Evolutionary conservation across 2,329 filamentous ascomycete species (phyloP), one percentile per base, ranked within the genome.

Genomic region (Exophiala viscosa): DNA sequence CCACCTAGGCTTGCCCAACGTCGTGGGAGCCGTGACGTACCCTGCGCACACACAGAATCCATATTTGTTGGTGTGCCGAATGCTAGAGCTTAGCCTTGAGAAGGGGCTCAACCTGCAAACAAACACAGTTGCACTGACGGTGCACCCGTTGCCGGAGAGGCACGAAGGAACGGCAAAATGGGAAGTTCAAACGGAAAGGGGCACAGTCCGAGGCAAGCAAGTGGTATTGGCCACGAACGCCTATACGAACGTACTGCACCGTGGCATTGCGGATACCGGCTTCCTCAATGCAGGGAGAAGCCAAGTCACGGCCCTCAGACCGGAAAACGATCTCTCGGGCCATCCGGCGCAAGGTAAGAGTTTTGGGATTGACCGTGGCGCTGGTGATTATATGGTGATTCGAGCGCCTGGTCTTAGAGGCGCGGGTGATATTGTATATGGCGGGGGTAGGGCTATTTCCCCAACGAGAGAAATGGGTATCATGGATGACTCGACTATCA

Each of bases 221-320:
- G 68, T 85, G 1, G 70, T 84, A 2, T 78, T 85, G 57, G 78
- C 78, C 6, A 84, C 80, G 1, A 84, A 85, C 55, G 79, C 69
- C 5, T 77, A 78, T 57, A 71, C 77, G 0, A 65, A 73, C 0
- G 74, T 80, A 45, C 73, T 84, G 1, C 61, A 83, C 2, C 78
- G 31, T n/a, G 44, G 44, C 32, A 17, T 46, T 80, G 59, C 65
- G 10, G 39, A 61, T 15, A 60, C 53, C 7, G 39, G 59, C 0
- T 70, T 69, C 53, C 61, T 75, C 2, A 71, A 67, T 3, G 73
- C 74, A 7, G 74, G 73, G 49, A 65, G 72, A 32, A 73, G 72
- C 3, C 74, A 76, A 51, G 73, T 73, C 5, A 73, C 76, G 43
- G 66, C 73, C 0, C 61, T 76, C 28, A 62, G 76, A 11, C 72